Conservation (phyloP, 148 eudicot genomes). For the Vaccinium myrtillus region DNA sequence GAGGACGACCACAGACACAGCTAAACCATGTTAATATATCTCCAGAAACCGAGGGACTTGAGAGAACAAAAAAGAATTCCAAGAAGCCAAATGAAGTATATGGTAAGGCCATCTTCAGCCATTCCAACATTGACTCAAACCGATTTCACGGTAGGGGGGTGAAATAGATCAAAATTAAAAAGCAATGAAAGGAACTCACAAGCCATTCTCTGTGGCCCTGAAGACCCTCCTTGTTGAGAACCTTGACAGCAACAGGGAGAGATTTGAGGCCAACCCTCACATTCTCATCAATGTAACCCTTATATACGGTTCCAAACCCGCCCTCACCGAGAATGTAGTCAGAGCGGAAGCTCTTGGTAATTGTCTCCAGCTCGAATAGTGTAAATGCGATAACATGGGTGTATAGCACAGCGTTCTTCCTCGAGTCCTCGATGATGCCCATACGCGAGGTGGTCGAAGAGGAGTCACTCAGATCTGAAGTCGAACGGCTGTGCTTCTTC, state of each 20-base stretch:
- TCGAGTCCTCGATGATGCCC: conserved; percentile 46
- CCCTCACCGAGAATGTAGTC: conserved; percentile 94
- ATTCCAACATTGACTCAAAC: not conserved
- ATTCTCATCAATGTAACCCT: conserved; percentile 95
- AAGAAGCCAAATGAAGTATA: not conserved
- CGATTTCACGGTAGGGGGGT: not conserved
- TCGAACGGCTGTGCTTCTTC: conserved; percentile 52
- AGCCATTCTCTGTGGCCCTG: conserved; percentile 98
- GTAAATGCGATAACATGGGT: conserved; percentile 88
- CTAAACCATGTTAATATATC: not conserved
- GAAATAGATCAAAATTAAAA: not conserved
- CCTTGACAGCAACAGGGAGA: conserved; percentile 93
- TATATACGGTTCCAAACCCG: conserved; percentile 91
- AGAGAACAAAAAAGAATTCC: not conserved
- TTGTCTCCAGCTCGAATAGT: conserved; percentile 82
- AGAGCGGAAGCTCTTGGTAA: conserved; percentile 91
- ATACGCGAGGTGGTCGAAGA: conserved; percentile 53
- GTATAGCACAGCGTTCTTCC: conserved; percentile 66
- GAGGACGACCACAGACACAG: not conserved
- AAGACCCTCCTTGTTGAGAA: conserved; percentile 91
- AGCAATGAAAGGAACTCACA: conserved; percentile 35
- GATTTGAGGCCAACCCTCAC: conserved; percentile 91
- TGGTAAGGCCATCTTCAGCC: not conserved
- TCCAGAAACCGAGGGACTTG: not conserved
- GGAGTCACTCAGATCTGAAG: conserved; percentile 70